These are phyloP conservation scores for Talaromyces marneffei DNA, from an alignment of 2,329 filamentous ascomycete species.

Conservation along the genomic window DNA sequence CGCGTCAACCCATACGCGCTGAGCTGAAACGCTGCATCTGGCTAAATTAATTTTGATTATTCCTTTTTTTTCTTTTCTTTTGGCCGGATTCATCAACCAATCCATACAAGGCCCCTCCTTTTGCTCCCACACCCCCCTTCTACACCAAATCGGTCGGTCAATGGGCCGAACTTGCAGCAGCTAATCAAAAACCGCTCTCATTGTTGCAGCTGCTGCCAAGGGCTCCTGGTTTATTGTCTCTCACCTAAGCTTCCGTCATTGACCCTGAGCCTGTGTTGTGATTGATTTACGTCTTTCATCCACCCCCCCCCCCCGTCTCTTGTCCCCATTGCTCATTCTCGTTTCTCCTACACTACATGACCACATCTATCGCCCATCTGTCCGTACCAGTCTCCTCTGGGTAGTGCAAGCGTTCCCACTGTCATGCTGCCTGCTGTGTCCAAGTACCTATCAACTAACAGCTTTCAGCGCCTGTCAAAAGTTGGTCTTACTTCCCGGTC, in stretches of 20 bases:
- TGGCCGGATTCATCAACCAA: not conserved
- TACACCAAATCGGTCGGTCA: not conserved
- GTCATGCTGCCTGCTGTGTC: not conserved
- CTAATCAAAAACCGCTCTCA: constrained; percentile 3
- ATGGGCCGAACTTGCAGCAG: constrained; percentile 8
- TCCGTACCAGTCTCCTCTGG: not conserved
- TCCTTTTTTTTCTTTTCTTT: not conserved
- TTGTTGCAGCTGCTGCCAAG: constrained; percentile 9
- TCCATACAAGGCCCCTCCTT: constrained; percentile 7
- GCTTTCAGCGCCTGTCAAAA: constrained; percentile 10
- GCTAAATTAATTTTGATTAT: constrained; percentile 11
- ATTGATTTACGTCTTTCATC: constrained; percentile 3
- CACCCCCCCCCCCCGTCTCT: not conserved
- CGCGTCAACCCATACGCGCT: constrained; percentile 15
- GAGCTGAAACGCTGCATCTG: constrained; percentile 3
- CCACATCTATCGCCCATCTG: not conserved
- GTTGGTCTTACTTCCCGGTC: constrained; percentile 2
- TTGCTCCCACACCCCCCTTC: not conserved
- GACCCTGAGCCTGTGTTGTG: not conserved
- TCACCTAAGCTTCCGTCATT: not conserved
- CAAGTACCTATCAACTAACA: constrained; percentile 12
- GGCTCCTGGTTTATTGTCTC: not conserved
- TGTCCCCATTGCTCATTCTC: not conserved
- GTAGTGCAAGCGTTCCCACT: constrained; percentile 11
- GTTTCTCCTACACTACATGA: not conserved